phyloP scores from a whole-genome alignment of 352 stramenopile genomes.

The Thalassiosira hispida region DNA sequence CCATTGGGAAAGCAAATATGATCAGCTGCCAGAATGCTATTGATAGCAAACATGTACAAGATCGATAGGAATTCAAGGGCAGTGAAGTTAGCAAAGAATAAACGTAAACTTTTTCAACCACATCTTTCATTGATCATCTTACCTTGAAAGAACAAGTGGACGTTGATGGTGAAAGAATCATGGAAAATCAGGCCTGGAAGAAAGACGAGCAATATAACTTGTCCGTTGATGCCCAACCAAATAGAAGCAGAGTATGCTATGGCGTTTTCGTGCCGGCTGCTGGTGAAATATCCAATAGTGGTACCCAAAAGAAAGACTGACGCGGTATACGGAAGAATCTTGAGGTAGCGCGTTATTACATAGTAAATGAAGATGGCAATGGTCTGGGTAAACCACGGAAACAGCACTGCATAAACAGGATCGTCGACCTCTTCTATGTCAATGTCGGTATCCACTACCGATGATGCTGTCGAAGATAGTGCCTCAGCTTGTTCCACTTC shows the following conservation, averaged over 20 bases:
- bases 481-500: too few species aligned
- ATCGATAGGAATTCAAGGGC: too few species aligned
- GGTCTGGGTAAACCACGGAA: conserved; percentile 59
- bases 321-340: conserved; percentile 75
- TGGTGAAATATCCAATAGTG: conserved; percentile 46
- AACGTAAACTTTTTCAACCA: conserved; percentile 5
- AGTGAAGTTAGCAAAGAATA: too few species aligned
- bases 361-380: conserved; percentile 70
- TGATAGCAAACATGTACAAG: too few species aligned
- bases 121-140: too few species aligned
- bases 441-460: background rate
- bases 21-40: too few species aligned
- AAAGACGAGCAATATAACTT: conserved; percentile 82
- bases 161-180: conserved; percentile 76
- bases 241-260: conserved; percentile 6
- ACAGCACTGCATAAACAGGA: conserved; percentile 1
- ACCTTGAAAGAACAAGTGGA: conserved; percentile 68
- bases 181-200: conserved; percentile 82
- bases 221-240: conserved; percentile 68
- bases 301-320: conserved; percentile 77
- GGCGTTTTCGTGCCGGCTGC: background rate
- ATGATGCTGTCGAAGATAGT: too few species aligned
- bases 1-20: too few species aligned
- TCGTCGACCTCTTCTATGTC: background rate
- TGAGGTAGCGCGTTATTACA: conserved; percentile 62